A percentile compares a stretch with the other conserved stretches of the same genome.
Evolutionary conservation across 2,329 filamentous ascomycete genomes (phyloP).

Genomic region (Sclerotinia minor): DNA sequence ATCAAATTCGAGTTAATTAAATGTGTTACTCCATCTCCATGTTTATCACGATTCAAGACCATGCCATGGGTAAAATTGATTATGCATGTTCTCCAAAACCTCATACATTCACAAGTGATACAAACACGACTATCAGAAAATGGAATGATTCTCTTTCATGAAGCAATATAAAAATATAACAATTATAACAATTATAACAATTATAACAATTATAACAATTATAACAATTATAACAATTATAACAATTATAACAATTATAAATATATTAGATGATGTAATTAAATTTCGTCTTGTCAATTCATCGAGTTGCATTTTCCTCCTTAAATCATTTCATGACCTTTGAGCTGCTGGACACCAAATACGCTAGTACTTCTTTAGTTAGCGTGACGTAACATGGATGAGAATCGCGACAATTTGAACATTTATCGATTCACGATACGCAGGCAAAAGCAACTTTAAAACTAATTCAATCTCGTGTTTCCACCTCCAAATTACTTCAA

Average conservation of each 20-base stretch:
- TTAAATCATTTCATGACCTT: not conserved
- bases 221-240: too few relatives aligned
- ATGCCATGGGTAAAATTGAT: not conserved
- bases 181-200: too few relatives aligned
- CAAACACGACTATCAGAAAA: not conserved
- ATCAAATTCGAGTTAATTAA: not conserved
- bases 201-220: too few relatives aligned
- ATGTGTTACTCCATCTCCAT: conserved; percentile 9
- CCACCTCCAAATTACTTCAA: not conserved
- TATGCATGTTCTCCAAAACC: not conserved
- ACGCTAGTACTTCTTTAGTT: conserved; percentile 26
- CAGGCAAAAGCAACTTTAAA: not conserved
- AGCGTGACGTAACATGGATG: conserved; percentile 18
- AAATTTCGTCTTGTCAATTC: too few relatives aligned
- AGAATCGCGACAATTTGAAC: conserved; percentile 27
- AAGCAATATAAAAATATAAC: not conserved
- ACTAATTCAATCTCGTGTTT: conserved; percentile 17
- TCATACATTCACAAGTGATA: not conserved
- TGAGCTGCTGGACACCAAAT: not conserved
- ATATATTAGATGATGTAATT: too few relatives aligned
- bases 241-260: too few relatives aligned
- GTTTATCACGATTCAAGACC: too few relatives aligned
- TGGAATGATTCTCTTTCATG: not conserved
- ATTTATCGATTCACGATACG: conserved; percentile 22
- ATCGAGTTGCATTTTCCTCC: too few relatives aligned